Percentiles rank a stretch among this genome's conserved stretches.
phyloP scores from a whole-genome alignment of 257 asterid genomes.

The Solanum tarijense region DNA sequence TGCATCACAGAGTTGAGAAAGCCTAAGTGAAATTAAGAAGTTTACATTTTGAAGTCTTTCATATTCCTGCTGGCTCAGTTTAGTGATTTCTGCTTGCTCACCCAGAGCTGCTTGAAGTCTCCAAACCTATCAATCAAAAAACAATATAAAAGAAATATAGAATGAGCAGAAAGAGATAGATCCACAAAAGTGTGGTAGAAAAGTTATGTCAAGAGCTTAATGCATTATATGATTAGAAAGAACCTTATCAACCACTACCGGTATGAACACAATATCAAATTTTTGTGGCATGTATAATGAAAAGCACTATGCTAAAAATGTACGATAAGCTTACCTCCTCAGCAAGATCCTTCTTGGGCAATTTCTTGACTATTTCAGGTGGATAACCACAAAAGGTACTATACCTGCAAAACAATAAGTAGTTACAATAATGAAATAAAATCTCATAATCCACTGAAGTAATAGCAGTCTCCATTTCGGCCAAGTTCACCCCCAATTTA shows the following conservation, averaged over 20 bases:
- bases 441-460: not conserved
- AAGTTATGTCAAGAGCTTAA: not conserved
- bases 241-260: not conserved
- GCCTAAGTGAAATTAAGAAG: not conserved
- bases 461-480: not conserved
- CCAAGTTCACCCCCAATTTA: not conserved
- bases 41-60: slow-evolving; percentile 92
- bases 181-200: not conserved
- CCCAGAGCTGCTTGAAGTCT: slow-evolving; percentile 99
- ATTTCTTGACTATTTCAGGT: slow-evolving; percentile 92
- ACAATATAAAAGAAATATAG: not conserved
- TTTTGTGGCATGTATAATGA: not conserved
- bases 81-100: slow-evolving; percentile 94
- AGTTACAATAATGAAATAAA: slow-evolving; percentile 6
- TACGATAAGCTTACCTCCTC: slow-evolving; percentile 59
- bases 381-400: slow-evolving; percentile 92
- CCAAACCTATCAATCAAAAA: slow-evolving; percentile 60
- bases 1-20: not conserved
- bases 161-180: not conserved
- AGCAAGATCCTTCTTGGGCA: slow-evolving; percentile 99
- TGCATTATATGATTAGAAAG: not conserved
- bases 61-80: slow-evolving; percentile 87
- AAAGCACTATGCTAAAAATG: not conserved
- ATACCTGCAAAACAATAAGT: slow-evolving; percentile 41
- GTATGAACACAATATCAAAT: not conserved